Conservation (phyloP, 768 basidiomycete species). For the Rickenella mellea region DNA sequence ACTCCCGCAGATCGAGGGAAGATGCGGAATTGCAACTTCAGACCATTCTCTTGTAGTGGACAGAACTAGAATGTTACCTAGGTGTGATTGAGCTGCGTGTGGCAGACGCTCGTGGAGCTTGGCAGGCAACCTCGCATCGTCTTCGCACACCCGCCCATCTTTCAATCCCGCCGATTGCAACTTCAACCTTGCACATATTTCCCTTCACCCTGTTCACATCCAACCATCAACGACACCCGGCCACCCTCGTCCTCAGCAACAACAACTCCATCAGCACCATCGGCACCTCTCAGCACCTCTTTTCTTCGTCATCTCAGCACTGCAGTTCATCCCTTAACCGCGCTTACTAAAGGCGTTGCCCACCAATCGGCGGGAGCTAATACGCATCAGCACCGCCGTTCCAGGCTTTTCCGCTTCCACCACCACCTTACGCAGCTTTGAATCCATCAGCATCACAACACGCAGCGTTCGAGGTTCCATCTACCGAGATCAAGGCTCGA, state of each 20-base stretch:
- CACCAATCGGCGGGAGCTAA: slow-evolving; percentile 15
- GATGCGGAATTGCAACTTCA: slow-evolving; percentile 41
- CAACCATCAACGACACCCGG: neutral
- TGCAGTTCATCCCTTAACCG: slow-evolving; percentile 17
- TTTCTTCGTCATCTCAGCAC: slow-evolving; percentile 8
- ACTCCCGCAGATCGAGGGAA: slow-evolving; percentile 36
- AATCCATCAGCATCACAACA: no score
- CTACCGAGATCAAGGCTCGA: slow-evolving; percentile 58
- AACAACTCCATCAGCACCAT: neutral
- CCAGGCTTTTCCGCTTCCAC: slow-evolving; percentile 29
- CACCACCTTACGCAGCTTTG: slow-evolving; percentile 34
- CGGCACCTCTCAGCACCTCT: slow-evolving; percentile 1
- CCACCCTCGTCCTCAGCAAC: neutral
- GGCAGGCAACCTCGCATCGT: slow-evolving; percentile 16
- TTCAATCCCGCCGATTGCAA: slow-evolving; percentile 7
- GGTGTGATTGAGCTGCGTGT: slow-evolving; percentile 32
- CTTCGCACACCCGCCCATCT: slow-evolving; percentile 3
- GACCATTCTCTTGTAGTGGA: slow-evolving; percentile 39
- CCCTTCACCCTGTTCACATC: neutral
- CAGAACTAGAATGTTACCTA: slow-evolving; percentile 40
- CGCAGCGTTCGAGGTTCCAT: slow-evolving; percentile 38
- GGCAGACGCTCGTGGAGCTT: slow-evolving; percentile 39
- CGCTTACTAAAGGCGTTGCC: slow-evolving; percentile 7
- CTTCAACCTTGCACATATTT: slow-evolving; percentile 6
- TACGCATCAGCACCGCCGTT: slow-evolving; percentile 17